Evolutionary conservation across 1,284 basidiomycete species (phyloP), one percentile per base, ranked within the genome.

Genomic region (Ustilago hordei): DNA sequence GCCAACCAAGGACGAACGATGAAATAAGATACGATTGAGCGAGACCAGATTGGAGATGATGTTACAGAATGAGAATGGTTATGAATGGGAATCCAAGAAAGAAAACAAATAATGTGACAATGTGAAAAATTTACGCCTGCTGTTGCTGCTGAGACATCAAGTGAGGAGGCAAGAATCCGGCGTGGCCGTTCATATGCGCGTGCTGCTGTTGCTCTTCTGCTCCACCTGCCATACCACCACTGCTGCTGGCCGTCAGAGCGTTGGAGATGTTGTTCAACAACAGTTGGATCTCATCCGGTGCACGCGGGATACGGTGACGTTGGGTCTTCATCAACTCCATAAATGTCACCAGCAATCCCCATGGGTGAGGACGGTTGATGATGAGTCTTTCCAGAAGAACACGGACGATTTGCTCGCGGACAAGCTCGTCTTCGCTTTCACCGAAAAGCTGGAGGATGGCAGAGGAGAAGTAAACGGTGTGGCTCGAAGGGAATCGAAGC

Each of bases 321-420:
- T 74, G 76, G 45, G 56, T 77, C 62, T 82, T 80, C 53, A 95
- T 90, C 69, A 96, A 88, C 88, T 97, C 94, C 81, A 95, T 94
- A 88, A 98, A 97, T 2, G 94, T 95, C 80, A 94, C 91, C 72
- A 98, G 88, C 50, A 95, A 91, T 67, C 95, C 96, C 94, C 95
- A 98, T n/a, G 96, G 95, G 84, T 98, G 95, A 60, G 96, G 96
- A 50, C 94, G 91, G 84, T 95, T 91, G 62, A 95, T 95, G 68
- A 98, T 91, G 87, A 98, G 93, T 43, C 96, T 91, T 86, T 98
- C 95, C 78, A 99, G 89, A 34, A 99, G 90, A 35, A 97, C 94
- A 67, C 93, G 92, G 47, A 93, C 92, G 88, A 97, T 91, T 77
- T 96, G 91, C 88, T 98, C 96, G 78, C 92, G 90, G 88, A 97